These are phyloP conservation scores for Fragaria ananassa DNA, from an alignment of 306 rosid species.

Conservation along the genomic window DNA sequence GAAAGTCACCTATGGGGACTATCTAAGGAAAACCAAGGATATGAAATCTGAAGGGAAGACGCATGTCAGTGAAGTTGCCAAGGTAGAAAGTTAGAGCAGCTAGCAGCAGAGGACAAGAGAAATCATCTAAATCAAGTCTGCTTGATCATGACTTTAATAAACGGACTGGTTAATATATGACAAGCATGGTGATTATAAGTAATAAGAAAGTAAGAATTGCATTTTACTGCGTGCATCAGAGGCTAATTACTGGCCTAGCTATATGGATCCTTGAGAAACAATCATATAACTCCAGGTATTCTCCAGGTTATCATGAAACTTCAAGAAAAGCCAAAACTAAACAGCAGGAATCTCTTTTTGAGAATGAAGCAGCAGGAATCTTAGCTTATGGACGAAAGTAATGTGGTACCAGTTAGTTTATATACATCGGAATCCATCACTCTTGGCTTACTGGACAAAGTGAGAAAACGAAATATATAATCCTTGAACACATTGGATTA, in stretches of 20 bases:
- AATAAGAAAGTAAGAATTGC: not conserved
- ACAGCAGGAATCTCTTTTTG: too few species aligned
- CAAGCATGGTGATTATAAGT: not conserved
- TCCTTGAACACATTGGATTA: too few species aligned
- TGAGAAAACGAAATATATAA: too few species aligned
- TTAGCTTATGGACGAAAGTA: too few species aligned
- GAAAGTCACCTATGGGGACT: slow-evolving; percentile 41
- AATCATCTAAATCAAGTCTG: not conserved
- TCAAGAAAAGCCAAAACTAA: too few species aligned
- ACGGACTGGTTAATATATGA: not conserved
- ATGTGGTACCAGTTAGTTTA: too few species aligned
- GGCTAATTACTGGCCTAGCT: not conserved
- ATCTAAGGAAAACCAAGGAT: slow-evolving; percentile 33
- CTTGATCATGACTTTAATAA: not conserved
- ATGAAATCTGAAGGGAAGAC: slow-evolving; percentile 42
- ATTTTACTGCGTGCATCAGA: not conserved
- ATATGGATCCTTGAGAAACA: not conserved
- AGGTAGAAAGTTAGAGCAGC: not conserved
- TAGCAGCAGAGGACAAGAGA: not conserved
- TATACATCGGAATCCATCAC: too few species aligned
- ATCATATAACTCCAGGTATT: too few species aligned
- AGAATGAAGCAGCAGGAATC: too few species aligned
- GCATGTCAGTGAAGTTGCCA: slow-evolving; percentile 25
- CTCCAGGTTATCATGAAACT: too few species aligned
- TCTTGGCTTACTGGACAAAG: too few species aligned